A percentile compares a stretch with the other conserved stretches of the same genome.
These are phyloP conservation scores for Polyporus arcularius DNA, from an alignment of 768 basidiomycete species.

Conservation along the genomic window DNA sequence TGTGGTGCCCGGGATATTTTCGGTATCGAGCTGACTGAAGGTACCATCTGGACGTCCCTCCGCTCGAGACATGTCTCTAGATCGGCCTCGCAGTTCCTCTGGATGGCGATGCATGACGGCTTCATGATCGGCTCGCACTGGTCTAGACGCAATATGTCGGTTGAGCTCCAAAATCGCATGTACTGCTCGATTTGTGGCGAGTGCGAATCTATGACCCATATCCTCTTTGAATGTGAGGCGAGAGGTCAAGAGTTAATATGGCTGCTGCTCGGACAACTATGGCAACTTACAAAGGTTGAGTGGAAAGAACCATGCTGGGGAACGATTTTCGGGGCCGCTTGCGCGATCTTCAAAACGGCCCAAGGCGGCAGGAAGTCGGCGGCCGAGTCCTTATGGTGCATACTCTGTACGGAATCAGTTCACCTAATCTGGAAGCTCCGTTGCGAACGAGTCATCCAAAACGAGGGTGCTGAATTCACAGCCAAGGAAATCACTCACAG, in stretches of 20 bases:
- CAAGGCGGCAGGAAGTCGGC: background rate
- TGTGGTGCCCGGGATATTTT: background rate
- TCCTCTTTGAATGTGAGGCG: background rate
- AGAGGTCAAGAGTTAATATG: background rate
- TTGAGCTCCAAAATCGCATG: background rate
- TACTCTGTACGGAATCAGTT: background rate
- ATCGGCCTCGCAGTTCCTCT: background rate
- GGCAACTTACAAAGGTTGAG: background rate
- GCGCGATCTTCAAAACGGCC: background rate
- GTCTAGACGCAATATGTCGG: background rate
- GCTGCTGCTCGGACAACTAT: background rate
- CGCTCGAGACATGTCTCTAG: background rate
- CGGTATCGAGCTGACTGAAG: no score
- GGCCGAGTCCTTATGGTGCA: background rate
- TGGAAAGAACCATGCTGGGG: background rate
- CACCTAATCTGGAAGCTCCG: conserved; percentile 12
- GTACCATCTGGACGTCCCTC: no score
- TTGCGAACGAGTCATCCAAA: conserved; percentile 3
- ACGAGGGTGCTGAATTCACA: background rate
- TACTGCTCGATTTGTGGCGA: background rate
- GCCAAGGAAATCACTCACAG: background rate
- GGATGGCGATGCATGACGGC: conserved; percentile 1
- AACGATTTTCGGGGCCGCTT: background rate
- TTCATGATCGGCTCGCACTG: conserved; percentile 4
- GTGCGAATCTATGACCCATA: conserved; percentile 1